A percentile compares a stretch with the other conserved stretches of the same genome.
phyloP scores from a whole-genome alignment of 2,329 filamentous ascomycete genomes.

The Aschersonia sp. region DNA sequence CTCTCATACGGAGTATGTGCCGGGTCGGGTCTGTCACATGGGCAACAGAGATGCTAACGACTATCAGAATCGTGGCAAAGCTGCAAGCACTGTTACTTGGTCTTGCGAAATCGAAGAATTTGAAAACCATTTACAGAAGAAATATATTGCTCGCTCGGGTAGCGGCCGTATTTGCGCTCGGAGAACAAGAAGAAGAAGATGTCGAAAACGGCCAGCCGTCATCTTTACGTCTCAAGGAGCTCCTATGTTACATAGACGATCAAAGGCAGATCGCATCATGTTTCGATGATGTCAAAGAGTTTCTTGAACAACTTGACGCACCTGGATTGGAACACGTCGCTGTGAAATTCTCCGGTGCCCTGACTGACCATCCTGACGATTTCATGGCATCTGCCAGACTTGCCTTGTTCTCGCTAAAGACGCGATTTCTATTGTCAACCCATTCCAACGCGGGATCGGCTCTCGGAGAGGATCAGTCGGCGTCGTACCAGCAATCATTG shows the following conservation, averaged over 20 bases:
- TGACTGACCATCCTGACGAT: conserved; percentile 14
- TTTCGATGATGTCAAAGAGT: conserved; percentile 32
- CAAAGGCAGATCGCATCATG: conserved; percentile 22
- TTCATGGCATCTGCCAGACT: conserved; percentile 12
- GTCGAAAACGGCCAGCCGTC: conserved; percentile 11
- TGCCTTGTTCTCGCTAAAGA: conserved; percentile 22
- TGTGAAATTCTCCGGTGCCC: conserved; percentile 17
- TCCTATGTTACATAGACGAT: conserved; percentile 21
- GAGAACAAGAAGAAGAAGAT: conserved; percentile 14
- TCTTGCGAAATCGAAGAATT: conserved; percentile 12
- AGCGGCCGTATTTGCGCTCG: conserved; percentile 20
- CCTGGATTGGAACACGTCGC: conserved; percentile 25
- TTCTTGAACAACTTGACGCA: conserved; percentile 25
- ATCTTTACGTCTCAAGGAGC: conserved; percentile 17
- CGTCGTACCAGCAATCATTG: conserved; percentile 11
- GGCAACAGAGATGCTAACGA: conserved; percentile 3
- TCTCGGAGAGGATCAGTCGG: conserved; percentile 5
- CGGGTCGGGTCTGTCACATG: background rate
- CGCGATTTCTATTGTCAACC: conserved; percentile 29
- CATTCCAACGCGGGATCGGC: conserved; percentile 12
- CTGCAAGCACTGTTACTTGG: conserved; percentile 16
- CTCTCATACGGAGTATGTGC: conserved; percentile 17
- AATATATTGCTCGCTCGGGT: conserved; percentile 24
- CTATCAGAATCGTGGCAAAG: conserved; percentile 10
- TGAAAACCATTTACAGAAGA: conserved; percentile 23